Conservation (phyloP, 305 asterid genomes). For the Fraxinus velutina region DNA sequence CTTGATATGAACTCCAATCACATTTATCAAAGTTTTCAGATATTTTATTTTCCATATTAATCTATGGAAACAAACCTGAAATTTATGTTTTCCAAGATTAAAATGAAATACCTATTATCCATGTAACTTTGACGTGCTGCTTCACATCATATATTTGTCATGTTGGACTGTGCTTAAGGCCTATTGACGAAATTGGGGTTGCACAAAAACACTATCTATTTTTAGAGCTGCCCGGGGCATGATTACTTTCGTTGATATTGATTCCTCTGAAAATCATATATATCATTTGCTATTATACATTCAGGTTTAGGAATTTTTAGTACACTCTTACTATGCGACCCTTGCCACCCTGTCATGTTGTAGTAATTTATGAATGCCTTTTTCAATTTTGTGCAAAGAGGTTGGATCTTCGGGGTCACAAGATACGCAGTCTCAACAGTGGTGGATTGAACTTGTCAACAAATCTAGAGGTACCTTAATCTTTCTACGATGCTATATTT, state of each 20-base stretch:
- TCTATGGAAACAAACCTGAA: neutral
- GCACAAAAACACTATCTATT: conserved; percentile 2
- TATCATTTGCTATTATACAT: conserved; percentile 1
- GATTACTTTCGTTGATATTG: conserved; percentile 14
- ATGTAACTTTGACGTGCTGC: neutral
- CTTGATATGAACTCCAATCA: conserved; percentile 5
- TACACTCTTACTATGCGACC: conserved; percentile 18
- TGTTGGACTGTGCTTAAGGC: neutral
- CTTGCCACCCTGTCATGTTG: conserved; percentile 11
- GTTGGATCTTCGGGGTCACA: conserved; percentile 98
- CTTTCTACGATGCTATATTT: neutral
- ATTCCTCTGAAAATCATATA: conserved; percentile 5
- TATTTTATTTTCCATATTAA: neutral
- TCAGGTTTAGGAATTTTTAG: conserved; percentile 7
- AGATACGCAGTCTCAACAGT: conserved; percentile 68
- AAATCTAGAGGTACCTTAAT: conserved; percentile 74
- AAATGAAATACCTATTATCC: conserved; percentile 7
- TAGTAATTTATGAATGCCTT: conserved; percentile 19
- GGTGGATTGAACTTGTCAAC: conserved; percentile 77
- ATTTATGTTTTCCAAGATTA: neutral
- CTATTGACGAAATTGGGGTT: conserved; percentile 15
- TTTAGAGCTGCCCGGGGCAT: neutral
- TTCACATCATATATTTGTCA: conserved; percentile 17
- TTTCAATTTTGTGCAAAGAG: conserved; percentile 54
- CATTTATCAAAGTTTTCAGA: neutral